Evolutionary conservation across 1,139 yeast species (phyloP), one percentile per base, ranked within the genome.

Genomic region (Kazachstania sp.): DNA sequence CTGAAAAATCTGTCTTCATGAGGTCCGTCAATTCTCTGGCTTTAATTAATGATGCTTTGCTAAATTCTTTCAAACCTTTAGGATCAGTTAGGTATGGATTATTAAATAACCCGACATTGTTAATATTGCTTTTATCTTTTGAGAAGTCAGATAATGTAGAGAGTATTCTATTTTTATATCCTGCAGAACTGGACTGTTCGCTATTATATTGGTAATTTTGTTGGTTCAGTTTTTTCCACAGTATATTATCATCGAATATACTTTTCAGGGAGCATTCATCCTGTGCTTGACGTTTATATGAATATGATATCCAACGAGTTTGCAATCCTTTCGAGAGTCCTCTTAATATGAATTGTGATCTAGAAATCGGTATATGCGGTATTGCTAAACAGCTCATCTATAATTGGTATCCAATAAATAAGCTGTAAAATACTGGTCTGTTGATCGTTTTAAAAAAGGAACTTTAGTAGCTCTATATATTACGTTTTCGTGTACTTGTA

Each of bases 31-130:
- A 67, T 3, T 60, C 59, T 55, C 83, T 78, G 1, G 97, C 96
- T 48, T 73, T 72, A 3, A 54, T 61, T 28, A 87, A 69, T 1
- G 95, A 83, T 35, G 71, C 73, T 41, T 74, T 70, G 8, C 95
- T 79, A 62, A 87, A 92, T 45, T 75, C 73, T 20, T 76, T 69
- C 28, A 92, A 67, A 0, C 96, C 96, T 19, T 75, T 69, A 0
- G 97, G 87, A 2, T 81, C 73, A 1, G 75, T 76, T 42, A 92
- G 69, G 51, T 75, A 76, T 29, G 82, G 81, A 59, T 90, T 90
- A 45, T 74, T 72, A 63, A 92, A 88, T 37, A 92, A 71, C 0
- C 97, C 97, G 13, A 39, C 45, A 37, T 38, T 41, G 7, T 42
- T 23, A 9, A 20, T 12, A 30, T 13, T n/a, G 15, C 7, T 7